phyloP scores from a whole-genome alignment of 176 grass and related monocot species.

The Tuctoria greenei region DNA sequence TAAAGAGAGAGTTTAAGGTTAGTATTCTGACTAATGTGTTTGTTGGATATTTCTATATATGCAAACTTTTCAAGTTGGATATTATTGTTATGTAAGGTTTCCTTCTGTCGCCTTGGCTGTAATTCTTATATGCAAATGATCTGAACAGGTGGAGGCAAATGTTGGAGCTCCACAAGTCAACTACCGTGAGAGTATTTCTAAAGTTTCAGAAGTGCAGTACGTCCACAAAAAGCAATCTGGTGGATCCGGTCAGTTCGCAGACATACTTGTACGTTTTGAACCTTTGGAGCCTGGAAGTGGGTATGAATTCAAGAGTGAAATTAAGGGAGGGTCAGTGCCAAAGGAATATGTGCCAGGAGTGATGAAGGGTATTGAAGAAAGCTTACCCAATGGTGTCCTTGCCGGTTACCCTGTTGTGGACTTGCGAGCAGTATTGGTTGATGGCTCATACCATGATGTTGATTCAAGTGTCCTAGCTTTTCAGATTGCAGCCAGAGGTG shows the following conservation, averaged over 20 bases:
- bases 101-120: background rate
- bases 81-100: background rate
- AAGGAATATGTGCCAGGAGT: constrained; percentile 97
- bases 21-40: constrained; percentile 21
- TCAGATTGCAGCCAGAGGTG: constrained; percentile 90
- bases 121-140: constrained; percentile 20
- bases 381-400: constrained; percentile 86
- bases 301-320: constrained; percentile 97
- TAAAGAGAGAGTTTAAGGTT: constrained; percentile 96
- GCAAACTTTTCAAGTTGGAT: background rate
- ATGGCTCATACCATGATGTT: constrained; percentile 96
- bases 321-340: constrained; percentile 90
- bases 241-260: constrained; percentile 93
- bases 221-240: constrained; percentile 97
- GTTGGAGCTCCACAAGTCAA: constrained; percentile 99
- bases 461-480: constrained; percentile 97
- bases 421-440: constrained; percentile 73
- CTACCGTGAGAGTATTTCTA: constrained; percentile 98
- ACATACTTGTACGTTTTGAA: constrained; percentile 84
- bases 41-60: background rate
- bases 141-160: constrained; percentile 90
- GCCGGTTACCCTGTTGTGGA: constrained; percentile 95
- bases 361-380: constrained; percentile 93
- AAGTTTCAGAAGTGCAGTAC: constrained; percentile 75
- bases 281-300: constrained; percentile 85